A percentile compares a stretch with the other conserved stretches of the same genome.
Conservation (phyloP, 2,329 filamentous ascomycete genomes). For the Fusarium clavum region DNA sequence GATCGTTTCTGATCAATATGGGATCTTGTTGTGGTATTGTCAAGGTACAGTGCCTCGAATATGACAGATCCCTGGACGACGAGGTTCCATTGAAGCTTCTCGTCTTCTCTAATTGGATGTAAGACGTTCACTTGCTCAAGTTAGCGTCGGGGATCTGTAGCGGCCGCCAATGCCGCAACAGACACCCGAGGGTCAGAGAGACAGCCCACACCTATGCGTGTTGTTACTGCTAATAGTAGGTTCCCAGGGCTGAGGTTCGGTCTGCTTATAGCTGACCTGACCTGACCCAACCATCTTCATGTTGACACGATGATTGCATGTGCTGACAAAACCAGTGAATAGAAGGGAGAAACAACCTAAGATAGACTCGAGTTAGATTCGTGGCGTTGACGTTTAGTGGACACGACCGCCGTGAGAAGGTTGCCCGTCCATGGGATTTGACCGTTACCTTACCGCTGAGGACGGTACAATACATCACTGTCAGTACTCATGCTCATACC, state of each 20-base stretch:
- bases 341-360: neutral
- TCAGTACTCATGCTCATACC: neutral
- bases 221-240: neutral
- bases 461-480: neutral
- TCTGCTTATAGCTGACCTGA: neutral
- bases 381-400: constrained; percentile 27
- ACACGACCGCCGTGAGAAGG: constrained; percentile 7
- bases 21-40: neutral
- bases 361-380: constrained; percentile 5
- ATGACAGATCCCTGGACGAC: constrained; percentile 17
- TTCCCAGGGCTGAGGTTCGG: constrained; percentile 34
- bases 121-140: neutral
- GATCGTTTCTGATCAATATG: neutral
- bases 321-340: constrained; percentile 6
- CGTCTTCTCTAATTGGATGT: constrained; percentile 6
- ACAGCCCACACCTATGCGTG: constrained; percentile 15
- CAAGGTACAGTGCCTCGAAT: neutral
- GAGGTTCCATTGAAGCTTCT: constrained; percentile 26
- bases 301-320: constrained; percentile 2
- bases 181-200: constrained; percentile 23
- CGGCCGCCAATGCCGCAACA: constrained; percentile 29
- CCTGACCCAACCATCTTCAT: constrained; percentile 4
- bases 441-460: constrained; percentile 32
- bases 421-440: constrained; percentile 1
- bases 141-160: constrained; percentile 32